Evolutionary conservation across 257 asterid species (phyloP).

Genomic region (Ligustrum vulgare): DNA sequence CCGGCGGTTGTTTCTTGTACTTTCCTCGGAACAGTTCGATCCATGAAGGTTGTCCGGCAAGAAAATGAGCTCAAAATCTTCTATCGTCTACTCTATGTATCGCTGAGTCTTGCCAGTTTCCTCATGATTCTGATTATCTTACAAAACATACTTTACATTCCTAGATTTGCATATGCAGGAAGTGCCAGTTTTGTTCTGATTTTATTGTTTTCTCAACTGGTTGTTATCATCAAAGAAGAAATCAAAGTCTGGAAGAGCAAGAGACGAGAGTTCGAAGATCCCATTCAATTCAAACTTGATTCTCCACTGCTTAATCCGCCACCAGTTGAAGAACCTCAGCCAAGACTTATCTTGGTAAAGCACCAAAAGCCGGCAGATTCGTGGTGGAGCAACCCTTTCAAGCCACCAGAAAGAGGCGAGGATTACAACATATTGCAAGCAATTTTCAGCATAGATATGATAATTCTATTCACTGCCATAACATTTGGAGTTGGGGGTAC

Average conservation of each 20-base stretch:
- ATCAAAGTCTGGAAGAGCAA: conserved; percentile 32
- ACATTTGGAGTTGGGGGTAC: conserved; percentile 57
- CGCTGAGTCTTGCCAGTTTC: conserved; percentile 51
- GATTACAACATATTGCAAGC: conserved; percentile 49
- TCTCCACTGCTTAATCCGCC: conserved; percentile 15
- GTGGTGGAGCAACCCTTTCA: conserved; percentile 35
- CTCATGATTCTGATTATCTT: conserved; percentile 42
- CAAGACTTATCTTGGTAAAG: conserved; percentile 8
- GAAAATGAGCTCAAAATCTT: conserved; percentile 42
- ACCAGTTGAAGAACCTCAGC: not conserved
- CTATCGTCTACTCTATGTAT: conserved; percentile 42
- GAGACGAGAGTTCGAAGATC: not conserved
- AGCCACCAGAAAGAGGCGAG: conserved; percentile 47
- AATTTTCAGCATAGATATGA: conserved; percentile 42
- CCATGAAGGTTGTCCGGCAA: conserved; percentile 36
- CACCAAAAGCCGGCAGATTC: conserved; percentile 5
- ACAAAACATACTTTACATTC: conserved; percentile 34
- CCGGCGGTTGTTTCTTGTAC: conserved; percentile 52
- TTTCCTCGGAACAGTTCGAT: conserved; percentile 44
- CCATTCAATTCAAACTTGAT: conserved; percentile 10
- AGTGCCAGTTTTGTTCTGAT: conserved; percentile 40
- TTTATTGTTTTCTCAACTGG: conserved; percentile 37
- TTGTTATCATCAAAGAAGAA: conserved; percentile 41
- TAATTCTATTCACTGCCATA: conserved; percentile 31
- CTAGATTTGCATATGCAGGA: conserved; percentile 27